phyloP scores from a whole-genome alignment of 2,329 filamentous ascomycete species.

The Arachnomyces sp. region DNA sequence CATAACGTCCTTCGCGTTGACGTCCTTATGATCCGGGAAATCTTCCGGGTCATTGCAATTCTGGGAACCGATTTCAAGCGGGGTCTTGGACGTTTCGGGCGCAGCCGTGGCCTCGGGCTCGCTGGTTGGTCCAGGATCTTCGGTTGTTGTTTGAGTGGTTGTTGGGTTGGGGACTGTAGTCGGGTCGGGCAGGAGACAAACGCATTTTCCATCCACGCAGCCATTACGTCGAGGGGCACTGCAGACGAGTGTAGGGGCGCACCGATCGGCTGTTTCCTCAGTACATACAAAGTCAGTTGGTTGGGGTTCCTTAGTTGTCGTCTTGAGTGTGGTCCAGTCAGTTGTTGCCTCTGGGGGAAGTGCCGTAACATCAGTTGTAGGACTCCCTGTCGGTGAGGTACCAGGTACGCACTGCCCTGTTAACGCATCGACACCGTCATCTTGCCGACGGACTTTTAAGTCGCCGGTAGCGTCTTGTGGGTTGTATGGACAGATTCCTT shows the following conservation, averaged over 20 bases:
- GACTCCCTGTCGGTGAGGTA: not conserved
- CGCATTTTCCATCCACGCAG: conserved; percentile 2
- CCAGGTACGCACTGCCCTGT: conserved; percentile 1
- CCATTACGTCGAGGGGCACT: not conserved
- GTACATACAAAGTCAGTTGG: conserved; percentile 6
- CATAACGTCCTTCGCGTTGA: too few relatives aligned
- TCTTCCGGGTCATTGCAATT: too few relatives aligned
- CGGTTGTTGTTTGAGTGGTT: too few relatives aligned
- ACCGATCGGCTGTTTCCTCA: conserved; percentile 1
- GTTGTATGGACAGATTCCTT: conserved; percentile 3
- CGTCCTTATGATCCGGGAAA: too few relatives aligned
- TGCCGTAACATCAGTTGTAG: too few relatives aligned
- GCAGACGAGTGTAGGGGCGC: conserved; percentile 4
- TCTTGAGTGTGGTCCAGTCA: too few relatives aligned
- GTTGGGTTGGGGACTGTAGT: not conserved
- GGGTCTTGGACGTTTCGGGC: too few relatives aligned
- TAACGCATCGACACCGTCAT: not conserved
- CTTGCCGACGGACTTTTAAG: conserved; percentile 1
- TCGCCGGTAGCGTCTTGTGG: not conserved
- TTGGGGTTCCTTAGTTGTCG: not conserved
- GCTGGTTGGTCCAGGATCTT: too few relatives aligned
- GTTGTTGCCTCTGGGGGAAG: too few relatives aligned
- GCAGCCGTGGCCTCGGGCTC: too few relatives aligned
- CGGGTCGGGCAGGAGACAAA: conserved; percentile 3
- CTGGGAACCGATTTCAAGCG: too few relatives aligned